Evolutionary conservation across 805 yeast species (phyloP), one percentile per base, ranked within the genome.

Genomic region (Wickerhamiella dianesei): DNA sequence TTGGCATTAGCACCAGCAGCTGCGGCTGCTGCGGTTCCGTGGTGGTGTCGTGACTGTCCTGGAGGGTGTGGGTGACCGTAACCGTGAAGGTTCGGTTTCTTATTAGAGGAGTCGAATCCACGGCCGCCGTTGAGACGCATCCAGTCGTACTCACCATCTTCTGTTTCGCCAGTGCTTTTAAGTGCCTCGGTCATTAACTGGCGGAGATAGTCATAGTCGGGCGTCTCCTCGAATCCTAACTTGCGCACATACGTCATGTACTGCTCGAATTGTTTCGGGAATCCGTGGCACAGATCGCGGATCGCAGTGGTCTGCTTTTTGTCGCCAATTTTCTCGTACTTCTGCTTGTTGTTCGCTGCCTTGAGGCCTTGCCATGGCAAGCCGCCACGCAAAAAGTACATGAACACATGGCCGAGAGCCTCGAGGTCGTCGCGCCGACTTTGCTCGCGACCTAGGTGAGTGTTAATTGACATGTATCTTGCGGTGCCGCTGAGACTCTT

Each of bases 351-450:
- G 14, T 96, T 86, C 21, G 89, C 92, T 37, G 97, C 98, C 67
- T 87, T 87, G 59, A 89, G 75, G 3, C 98, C 98, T 68, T 89
- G 98, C 98, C 98, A 89, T 46, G 98, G 98, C 59, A 89, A 76
- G 16, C 94, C 82, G 40, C 98, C 97, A 49, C 95, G 78, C 65
- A 95, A 82, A 63, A 89, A 92, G 67, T 89, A 89, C 57, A 89
- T 84, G 57, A 92, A 73, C 46, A 89, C 96, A 62, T 89, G 89
- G 44, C 96, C 97, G 60, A 89, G 74, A 51, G 92, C 80, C 68
- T 92, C 98, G 58, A 89, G 74, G 64, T 89, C 98, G 66, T 89
- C 98, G 64, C 98, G 78, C 70, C 98, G 79, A 57, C 87, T 79
- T 68, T 89, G 98, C 64, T 89, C 98, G 56, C 89, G 83, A 47